Evolutionary conservation across 192 early-diverging fungal genomes (phyloP).

Genomic region (Podila verticillata): DNA sequence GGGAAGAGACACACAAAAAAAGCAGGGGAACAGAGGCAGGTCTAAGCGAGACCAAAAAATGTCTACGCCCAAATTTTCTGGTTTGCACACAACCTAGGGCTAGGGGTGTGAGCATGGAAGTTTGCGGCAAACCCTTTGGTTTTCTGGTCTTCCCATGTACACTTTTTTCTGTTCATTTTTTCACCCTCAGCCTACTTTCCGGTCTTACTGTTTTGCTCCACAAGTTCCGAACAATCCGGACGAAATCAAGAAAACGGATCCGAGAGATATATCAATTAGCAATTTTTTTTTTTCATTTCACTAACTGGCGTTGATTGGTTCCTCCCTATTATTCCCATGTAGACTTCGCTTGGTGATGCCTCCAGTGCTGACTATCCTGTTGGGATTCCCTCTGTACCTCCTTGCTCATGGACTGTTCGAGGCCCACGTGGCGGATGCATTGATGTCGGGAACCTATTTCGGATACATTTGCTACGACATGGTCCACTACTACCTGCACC

Average conservation of each 20-base stretch:
- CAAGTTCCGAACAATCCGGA: too few relatives aligned
- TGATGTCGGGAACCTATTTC: conserved; percentile 76
- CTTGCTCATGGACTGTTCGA: conserved; percentile 67
- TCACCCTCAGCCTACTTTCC: too few relatives aligned
- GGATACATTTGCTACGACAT: conserved; percentile 92
- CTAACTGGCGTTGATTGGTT: background rate
- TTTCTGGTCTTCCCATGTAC: too few relatives aligned
- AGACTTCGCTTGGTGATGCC: conserved; percentile 94
- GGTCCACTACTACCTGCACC: conserved; percentile 94
- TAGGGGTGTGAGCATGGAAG: too few relatives aligned
- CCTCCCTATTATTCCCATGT: background rate
- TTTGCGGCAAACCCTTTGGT: too few relatives aligned
- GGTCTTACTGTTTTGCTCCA: too few relatives aligned
- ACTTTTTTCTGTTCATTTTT: too few relatives aligned
- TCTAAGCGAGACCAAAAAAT: too few relatives aligned
- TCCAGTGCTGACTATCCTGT: conserved; percentile 77
- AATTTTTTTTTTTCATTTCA: background rate
- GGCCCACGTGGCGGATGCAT: conserved; percentile 65
- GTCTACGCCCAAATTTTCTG: too few relatives aligned
- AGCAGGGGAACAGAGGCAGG: background rate
- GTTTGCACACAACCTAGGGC: too few relatives aligned
- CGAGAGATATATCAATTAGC: too few relatives aligned
- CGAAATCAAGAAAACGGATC: too few relatives aligned
- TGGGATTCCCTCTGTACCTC: conserved; percentile 69
- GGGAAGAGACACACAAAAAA: background rate